Conservation (phyloP, 2,329 filamentous ascomycete species). For the Dactylonectria estremocensis region DNA sequence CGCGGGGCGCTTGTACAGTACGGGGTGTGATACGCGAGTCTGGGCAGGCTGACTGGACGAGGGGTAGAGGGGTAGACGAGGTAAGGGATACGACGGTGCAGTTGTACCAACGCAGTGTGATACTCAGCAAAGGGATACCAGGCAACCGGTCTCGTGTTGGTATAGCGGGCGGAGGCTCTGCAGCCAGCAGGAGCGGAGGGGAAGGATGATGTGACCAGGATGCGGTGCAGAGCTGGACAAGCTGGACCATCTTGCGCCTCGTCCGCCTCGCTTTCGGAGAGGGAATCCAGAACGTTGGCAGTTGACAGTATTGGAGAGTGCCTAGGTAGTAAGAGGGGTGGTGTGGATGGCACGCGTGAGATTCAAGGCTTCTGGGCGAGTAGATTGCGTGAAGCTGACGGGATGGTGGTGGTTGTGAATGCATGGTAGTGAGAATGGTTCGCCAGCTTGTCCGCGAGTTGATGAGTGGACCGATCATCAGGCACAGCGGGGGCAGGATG, state of each 20-base stretch:
- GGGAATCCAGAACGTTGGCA: slow-evolving; percentile 30
- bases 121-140: slow-evolving; percentile 4
- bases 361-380: slow-evolving; percentile 40
- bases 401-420: slow-evolving; percentile 25
- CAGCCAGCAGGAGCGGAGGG: not conserved
- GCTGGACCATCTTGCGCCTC: slow-evolving; percentile 44
- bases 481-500: slow-evolving; percentile 1
- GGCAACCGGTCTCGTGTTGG: slow-evolving; percentile 1
- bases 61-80: not conserved
- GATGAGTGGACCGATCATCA: slow-evolving; percentile 17
- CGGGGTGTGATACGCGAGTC: slow-evolving; percentile 6
- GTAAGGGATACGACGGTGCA: not conserved
- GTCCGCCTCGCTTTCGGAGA: slow-evolving; percentile 45
- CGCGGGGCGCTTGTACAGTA: not conserved
- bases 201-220: not conserved
- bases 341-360: slow-evolving; percentile 30
- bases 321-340: slow-evolving; percentile 3
- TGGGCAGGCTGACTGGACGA: slow-evolving; percentile 18
- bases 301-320: not conserved
- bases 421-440: slow-evolving; percentile 26
- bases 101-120: slow-evolving; percentile 12
- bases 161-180: slow-evolving; percentile 8
- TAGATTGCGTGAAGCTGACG: slow-evolving; percentile 46
- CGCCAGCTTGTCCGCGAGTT: slow-evolving; percentile 5
- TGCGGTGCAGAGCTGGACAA: slow-evolving; percentile 36